phyloP scores from a whole-genome alignment of 2,329 filamentous ascomycete species.

The Colletotrichum sp. region DNA sequence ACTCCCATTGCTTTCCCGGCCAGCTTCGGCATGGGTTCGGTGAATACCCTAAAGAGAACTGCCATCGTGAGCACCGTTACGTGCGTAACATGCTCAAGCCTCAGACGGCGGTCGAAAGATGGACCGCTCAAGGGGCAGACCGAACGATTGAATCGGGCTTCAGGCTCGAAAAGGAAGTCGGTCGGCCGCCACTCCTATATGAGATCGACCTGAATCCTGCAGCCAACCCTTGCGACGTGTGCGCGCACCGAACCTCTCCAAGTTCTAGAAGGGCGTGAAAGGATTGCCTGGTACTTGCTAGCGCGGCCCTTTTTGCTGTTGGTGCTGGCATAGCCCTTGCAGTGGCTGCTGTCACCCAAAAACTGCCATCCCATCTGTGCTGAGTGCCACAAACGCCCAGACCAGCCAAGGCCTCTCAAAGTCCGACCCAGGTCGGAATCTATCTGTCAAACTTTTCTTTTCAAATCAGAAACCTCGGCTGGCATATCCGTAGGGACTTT shows the following conservation, averaged over 20 bases:
- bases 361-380: neutral
- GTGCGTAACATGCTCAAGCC: neutral
- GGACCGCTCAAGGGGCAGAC: neutral
- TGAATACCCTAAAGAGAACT: neutral
- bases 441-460: neutral
- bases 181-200: constrained; percentile 11
- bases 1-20: neutral
- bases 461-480: neutral
- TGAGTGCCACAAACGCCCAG: neutral
- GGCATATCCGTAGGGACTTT: neutral
- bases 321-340: neutral
- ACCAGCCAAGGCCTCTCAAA: neutral
- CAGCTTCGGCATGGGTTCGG: constrained; percentile 2
- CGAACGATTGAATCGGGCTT: constrained; percentile 11
- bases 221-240: constrained; percentile 9
- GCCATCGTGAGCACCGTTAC: neutral
- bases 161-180: constrained; percentile 21
- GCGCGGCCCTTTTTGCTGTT: neutral
- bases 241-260: neutral
- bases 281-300: neutral
- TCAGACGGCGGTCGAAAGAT: neutral
- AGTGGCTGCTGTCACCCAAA: neutral
- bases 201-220: constrained; percentile 18
- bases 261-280: constrained; percentile 11
- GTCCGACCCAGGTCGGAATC: neutral